Evolutionary conservation across 345 rosid genomes (phyloP).

Genomic region (Triadica sebifera): DNA sequence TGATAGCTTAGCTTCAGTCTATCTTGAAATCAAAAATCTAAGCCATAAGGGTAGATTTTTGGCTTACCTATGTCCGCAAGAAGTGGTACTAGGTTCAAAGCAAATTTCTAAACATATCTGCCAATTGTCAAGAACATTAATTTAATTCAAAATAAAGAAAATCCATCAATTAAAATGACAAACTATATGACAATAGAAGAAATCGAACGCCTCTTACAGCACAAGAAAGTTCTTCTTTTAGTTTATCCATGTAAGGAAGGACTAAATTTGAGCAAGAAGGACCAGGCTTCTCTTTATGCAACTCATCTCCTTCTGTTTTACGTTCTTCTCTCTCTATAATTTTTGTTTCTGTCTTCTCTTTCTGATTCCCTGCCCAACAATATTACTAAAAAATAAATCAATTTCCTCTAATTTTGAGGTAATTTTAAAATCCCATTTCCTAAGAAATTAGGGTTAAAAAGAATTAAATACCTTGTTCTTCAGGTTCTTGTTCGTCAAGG

Average conservation of each 20-base stretch:
- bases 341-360: constrained; percentile 26
- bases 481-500: constrained; percentile 51
- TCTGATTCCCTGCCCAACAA: constrained; percentile 33
- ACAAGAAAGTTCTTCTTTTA: constrained; percentile 87
- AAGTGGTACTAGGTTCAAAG: constrained; percentile 89
- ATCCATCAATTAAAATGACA: constrained; percentile 2
- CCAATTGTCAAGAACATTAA: constrained; percentile 9
- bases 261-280: constrained; percentile 31
- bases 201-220: constrained; percentile 54
- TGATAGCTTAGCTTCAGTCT: background rate
- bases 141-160: background rate
- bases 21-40: background rate
- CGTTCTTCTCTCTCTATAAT: constrained; percentile 24
- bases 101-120: constrained; percentile 96
- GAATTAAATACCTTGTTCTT: constrained; percentile 16
- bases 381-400: constrained; percentile 1
- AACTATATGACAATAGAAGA: background rate
- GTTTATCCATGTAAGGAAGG: constrained; percentile 71
- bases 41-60: background rate
- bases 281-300: constrained; percentile 18
- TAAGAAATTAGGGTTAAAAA: background rate
- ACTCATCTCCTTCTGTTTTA: constrained; percentile 26
- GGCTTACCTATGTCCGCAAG: constrained; percentile 88
- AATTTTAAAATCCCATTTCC: background rate
- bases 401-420: background rate